A percentile compares a stretch with the other conserved stretches of the same genome.
These are phyloP conservation scores for Arthrobotrys sinensis DNA, from an alignment of 2,329 filamentous ascomycete species.

Conservation along the genomic window DNA sequence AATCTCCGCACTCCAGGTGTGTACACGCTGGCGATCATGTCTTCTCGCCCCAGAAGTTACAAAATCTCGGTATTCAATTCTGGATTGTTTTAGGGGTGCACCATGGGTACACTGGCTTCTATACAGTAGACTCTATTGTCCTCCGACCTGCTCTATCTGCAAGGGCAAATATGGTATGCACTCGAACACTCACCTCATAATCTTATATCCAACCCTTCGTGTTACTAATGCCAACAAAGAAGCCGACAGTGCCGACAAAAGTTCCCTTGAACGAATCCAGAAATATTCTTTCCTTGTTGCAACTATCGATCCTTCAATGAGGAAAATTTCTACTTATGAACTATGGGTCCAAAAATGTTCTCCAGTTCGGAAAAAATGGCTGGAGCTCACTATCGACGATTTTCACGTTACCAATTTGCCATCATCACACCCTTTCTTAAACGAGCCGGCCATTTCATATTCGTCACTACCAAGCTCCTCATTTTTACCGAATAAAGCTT, in stretches of 20 bases:
- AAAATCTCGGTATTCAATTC: background rate
- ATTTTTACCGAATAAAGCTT: too few species aligned
- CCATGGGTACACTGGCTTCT: background rate
- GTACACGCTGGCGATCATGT: background rate
- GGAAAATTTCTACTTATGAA: background rate
- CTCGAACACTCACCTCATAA: too few species aligned
- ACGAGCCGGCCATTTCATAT: background rate
- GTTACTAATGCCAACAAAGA: too few species aligned
- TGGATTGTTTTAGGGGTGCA: background rate
- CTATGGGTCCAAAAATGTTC: background rate
- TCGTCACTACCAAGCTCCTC: too few species aligned
- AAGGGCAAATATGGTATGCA: background rate
- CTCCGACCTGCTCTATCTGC: background rate
- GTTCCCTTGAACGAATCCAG: background rate
- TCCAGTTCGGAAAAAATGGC: background rate
- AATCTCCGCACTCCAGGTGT: slow-evolving; percentile 1
- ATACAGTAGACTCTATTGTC: background rate
- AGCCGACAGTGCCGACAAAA: too few species aligned
- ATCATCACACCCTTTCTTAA: background rate
- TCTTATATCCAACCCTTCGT: too few species aligned
- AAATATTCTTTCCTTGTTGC: background rate
- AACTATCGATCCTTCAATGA: background rate
- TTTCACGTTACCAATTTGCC: background rate
- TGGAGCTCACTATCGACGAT: background rate
- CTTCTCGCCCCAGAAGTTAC: background rate